Evolutionary conservation across 2,329 filamentous ascomycete genomes (phyloP), one percentile per base, ranked within the genome.

Genomic region (Colletotrichum euphorbiae): DNA sequence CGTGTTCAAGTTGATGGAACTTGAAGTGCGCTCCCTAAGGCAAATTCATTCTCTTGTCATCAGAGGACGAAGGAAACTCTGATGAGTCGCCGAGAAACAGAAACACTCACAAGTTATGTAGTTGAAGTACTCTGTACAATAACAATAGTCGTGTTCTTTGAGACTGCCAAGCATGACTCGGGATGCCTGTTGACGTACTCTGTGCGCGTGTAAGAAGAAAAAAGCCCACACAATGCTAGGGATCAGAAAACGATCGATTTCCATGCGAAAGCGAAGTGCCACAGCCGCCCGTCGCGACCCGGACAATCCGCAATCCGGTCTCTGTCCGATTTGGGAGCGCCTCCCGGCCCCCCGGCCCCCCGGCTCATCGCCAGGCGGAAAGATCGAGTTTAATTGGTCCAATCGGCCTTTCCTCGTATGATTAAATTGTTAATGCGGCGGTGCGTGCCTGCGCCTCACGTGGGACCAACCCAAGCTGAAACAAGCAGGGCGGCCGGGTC

Each of bases 361-460:
- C 31, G 31, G 56, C n/a, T 33, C 48, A 11, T 51, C 28, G 58
- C n/a, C 21, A 51, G 58, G 58, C 12, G n/a, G 19, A 13, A 43
- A 8, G 46, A 50, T 50, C 36, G 9, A 15, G 13, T 9, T 51
- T 33, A 6, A 61, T 61, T 61, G 58, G 58, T 15, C 28, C 15
- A 33, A 43, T 52, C 36, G 58, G 38, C 7, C 21, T 24, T 54
- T 21, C 33, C 17, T 13, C 2, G 6, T 55, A 40, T 61, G 12
- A 61, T 42, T 51, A 52, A 33, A 13, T 28, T 28, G 24, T 59
- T 42, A 61, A 61, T 43, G 58, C 46, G 58, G 58, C 58, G 58
- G 58, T 61, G 58, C 58, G 13, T 28, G 45, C 43, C 45, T 60
- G 57, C 57, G 57, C 58, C 58, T 61, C 58, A 61, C 46, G 46